phyloP scores from a whole-genome alignment of 306 rosid species.

The Vigna trinervia region DNA sequence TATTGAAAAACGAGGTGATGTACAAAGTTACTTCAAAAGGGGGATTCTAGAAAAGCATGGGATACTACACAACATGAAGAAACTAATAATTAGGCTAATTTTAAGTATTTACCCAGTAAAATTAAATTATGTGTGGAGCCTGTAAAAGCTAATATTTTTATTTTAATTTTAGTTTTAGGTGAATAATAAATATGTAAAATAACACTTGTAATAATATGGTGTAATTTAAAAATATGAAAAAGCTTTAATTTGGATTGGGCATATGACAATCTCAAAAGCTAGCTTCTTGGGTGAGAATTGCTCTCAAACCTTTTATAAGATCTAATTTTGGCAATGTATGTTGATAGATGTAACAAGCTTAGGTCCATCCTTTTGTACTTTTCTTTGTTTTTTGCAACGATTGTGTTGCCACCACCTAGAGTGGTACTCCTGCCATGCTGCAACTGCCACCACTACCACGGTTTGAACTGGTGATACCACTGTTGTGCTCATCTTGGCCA shows the following conservation, averaged over 20 bases:
- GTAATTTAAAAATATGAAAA: slow-evolving; percentile 5
- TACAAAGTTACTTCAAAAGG: slow-evolving; percentile 5
- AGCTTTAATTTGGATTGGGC: neutral
- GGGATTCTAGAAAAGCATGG: slow-evolving; percentile 3
- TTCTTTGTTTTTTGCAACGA: too few relatives aligned
- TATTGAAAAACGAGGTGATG: slow-evolving; percentile 4
- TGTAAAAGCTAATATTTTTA: neutral
- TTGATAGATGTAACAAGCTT: too few relatives aligned
- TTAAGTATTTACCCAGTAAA: neutral
- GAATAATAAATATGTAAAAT: neutral
- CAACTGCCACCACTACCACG: too few relatives aligned
- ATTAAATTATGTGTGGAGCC: neutral
- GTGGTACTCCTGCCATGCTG: too few relatives aligned
- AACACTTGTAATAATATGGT: neutral
- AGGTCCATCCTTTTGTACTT: too few relatives aligned
- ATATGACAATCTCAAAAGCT: neutral
- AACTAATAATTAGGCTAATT: neutral
- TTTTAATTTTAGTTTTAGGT: neutral
- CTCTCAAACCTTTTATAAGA: neutral
- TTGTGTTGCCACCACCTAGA: too few relatives aligned
- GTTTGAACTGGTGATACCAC: too few relatives aligned
- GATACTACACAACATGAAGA: slow-evolving; percentile 20
- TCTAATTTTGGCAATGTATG: neutral
- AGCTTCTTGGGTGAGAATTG: neutral
- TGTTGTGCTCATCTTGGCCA: too few relatives aligned